phyloP scores from a whole-genome alignment of 23 red algal genomes.

The Gracilaria domingensis region DNA sequence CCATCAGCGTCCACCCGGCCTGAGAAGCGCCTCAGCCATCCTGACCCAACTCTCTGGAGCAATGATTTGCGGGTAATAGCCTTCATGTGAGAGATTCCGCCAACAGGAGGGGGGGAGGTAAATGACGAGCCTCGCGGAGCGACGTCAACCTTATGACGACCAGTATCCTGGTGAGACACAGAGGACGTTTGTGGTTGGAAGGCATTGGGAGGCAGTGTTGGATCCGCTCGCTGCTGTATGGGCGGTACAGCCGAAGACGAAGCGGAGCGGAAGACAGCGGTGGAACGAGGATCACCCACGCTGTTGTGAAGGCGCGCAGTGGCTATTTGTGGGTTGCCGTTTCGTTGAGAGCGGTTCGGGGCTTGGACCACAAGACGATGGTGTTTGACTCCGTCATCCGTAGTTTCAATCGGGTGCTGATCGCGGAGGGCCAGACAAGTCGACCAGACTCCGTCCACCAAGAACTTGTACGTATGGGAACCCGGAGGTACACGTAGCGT shows the following conservation, averaged over 20 bases:
- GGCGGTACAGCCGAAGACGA: slow-evolving; percentile 56
- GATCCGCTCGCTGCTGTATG: neutral
- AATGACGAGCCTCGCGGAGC: slow-evolving; percentile 46
- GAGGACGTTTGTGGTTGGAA: slow-evolving; percentile 22
- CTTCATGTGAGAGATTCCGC: slow-evolving; percentile 17
- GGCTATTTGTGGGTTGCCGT: neutral
- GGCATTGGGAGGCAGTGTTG: slow-evolving; percentile 8
- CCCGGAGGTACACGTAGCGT: slow-evolving; percentile 52
- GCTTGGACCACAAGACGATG: slow-evolving; percentile 39
- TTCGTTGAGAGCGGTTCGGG: neutral
- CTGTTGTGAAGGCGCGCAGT: neutral
- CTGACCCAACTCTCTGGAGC: slow-evolving; percentile 53
- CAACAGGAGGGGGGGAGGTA: slow-evolving; percentile 36
- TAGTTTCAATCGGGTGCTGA: slow-evolving; percentile 44
- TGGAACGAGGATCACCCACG: neutral
- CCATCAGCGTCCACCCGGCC: slow-evolving; percentile 14
- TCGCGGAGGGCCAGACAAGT: slow-evolving; percentile 23
- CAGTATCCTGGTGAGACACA: slow-evolving; percentile 34
- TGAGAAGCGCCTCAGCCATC: slow-evolving; percentile 51
- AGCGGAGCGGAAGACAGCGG: slow-evolving; percentile 43
- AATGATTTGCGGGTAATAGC: slow-evolving; percentile 24
- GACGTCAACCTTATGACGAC: slow-evolving; percentile 37
- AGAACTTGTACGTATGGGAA: slow-evolving; percentile 59
- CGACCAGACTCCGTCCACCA: slow-evolving; percentile 68
- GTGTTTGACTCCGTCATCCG: slow-evolving; percentile 53